These are phyloP conservation scores for Pelargonium myrrhifolium DNA, from an alignment of 441 rosid species.

Conservation along the genomic window DNA sequence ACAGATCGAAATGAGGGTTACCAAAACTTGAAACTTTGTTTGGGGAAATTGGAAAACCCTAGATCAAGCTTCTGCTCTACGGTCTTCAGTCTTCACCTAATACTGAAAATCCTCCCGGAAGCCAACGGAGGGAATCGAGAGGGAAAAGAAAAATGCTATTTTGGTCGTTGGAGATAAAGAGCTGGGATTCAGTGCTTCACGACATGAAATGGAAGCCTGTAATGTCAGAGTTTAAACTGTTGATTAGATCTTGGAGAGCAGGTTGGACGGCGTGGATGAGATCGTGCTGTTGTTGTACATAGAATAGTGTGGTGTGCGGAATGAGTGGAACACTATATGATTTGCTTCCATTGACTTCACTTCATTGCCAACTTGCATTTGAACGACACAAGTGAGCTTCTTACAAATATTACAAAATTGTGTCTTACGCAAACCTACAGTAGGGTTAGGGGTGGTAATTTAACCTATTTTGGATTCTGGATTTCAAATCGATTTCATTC, in stretches of 20 bases:
- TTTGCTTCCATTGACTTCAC: neutral
- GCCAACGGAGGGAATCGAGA: conserved; percentile 4
- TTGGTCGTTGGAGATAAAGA: neutral
- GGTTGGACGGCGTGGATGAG: neutral
- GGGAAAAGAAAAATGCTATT: neutral
- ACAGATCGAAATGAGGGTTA: no score
- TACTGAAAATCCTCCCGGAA: neutral
- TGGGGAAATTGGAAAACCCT: neutral
- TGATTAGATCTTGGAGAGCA: neutral
- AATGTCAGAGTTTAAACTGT: neutral
- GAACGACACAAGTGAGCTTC: neutral
- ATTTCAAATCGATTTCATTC: no score
- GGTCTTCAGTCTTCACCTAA: neutral
- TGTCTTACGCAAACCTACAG: neutral
- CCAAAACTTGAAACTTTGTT: neutral
- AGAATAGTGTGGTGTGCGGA: neutral
- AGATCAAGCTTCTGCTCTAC: neutral
- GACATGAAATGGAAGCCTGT: neutral
- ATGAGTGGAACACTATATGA: neutral
- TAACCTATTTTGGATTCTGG: no score
- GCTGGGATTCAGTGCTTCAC: neutral
- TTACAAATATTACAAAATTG: neutral
- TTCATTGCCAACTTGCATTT: neutral
- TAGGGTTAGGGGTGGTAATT: no score
- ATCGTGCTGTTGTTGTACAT: neutral